Evolutionary conservation across 306 rosid genomes (phyloP), one percentile per base, ranked within the genome.

Genomic region (Carpinus fangiana): DNA sequence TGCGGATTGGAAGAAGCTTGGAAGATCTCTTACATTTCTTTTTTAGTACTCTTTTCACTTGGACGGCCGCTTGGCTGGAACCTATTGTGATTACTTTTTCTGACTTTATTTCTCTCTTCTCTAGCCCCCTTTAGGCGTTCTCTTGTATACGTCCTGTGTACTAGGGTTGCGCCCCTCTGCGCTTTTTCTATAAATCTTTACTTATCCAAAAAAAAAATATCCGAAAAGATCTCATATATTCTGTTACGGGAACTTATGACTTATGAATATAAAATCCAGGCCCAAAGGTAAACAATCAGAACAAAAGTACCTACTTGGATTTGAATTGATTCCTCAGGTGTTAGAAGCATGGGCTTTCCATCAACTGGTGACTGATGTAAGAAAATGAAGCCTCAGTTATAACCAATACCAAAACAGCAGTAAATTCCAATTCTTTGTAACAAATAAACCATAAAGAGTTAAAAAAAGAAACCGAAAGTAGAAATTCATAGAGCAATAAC

Each of bases 301-400:
- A 41, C 36, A 76, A 18, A 23, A 34, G 70, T 62, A 79, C 90
- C 48, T 87, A 92, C 98, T 84, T 95, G 99, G 83, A 95, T 91
- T 83, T 93, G 93, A 84, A 95, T 91, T 36, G 98, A 95, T 67
- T 95, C 99, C 88, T 93, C 98, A 20, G 98, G 99, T 65, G 99
- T 95, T 45, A 95, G 88, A 71, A 95, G 97, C 99, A 95, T 95
- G 20, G 93, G 97, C 86, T 95, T 92, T 86, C 99, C 99, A 83
- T 95, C 99, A 54, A 93, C 94, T 2, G 98, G 97, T 54, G 99
- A 95, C 98, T 95, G 88, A 70, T 79, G 45, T 53, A 76, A 82
- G 81, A 79, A 51, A 83, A 79, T 21, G n/a, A 46, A 51, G 43
- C 28, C 65, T 61, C 38, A 73, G 79, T 82, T 68, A 87, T 73